Percentiles rank a stretch among this genome's conserved stretches.
These are phyloP conservation scores for Pisolithus albus DNA, from an alignment of 768 basidiomycete genomes.

Conservation along the genomic window DNA sequence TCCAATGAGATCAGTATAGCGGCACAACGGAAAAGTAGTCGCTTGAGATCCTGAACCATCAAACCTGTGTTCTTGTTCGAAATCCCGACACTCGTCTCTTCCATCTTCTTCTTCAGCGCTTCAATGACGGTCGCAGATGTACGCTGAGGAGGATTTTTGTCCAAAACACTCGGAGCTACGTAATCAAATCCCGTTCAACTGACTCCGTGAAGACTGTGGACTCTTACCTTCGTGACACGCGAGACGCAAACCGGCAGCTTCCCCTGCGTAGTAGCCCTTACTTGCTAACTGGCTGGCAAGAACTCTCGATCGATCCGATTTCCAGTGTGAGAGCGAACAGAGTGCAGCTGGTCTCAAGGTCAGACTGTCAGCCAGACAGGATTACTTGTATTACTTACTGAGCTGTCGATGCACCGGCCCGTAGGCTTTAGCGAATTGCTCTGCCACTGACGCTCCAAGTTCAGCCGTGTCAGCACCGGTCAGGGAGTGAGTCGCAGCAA, in stretches of 20 bases:
- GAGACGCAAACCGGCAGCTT: slow-evolving; percentile 73
- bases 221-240: slow-evolving; percentile 57
- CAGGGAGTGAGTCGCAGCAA: slow-evolving; percentile 64
- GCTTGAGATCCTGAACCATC: slow-evolving; percentile 75
- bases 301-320: slow-evolving; percentile 74
- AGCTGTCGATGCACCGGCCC: slow-evolving; percentile 71
- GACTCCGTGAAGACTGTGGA: neutral
- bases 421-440: slow-evolving; percentile 77
- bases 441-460: slow-evolving; percentile 85
- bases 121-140: slow-evolving; percentile 57
- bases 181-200: neutral
- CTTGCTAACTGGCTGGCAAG: slow-evolving; percentile 83
- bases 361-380: neutral
- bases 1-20: slow-evolving; percentile 67
- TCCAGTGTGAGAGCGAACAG: slow-evolving; percentile 50
- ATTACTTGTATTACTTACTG: slow-evolving; percentile 39
- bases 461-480: slow-evolving; percentile 74
- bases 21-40: slow-evolving; percentile 81
- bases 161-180: slow-evolving; percentile 51
- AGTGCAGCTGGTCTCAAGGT: slow-evolving; percentile 41
- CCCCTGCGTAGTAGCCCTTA: slow-evolving; percentile 86
- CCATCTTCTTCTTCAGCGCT: slow-evolving; percentile 62
- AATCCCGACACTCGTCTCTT: slow-evolving; percentile 59
- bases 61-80: slow-evolving; percentile 64
- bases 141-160: slow-evolving; percentile 52